Percentiles rank a stretch among this genome's conserved stretches.
These are phyloP conservation scores for Jatropha multifida DNA, from an alignment of 441 rosid genomes.

Conservation along the genomic window DNA sequence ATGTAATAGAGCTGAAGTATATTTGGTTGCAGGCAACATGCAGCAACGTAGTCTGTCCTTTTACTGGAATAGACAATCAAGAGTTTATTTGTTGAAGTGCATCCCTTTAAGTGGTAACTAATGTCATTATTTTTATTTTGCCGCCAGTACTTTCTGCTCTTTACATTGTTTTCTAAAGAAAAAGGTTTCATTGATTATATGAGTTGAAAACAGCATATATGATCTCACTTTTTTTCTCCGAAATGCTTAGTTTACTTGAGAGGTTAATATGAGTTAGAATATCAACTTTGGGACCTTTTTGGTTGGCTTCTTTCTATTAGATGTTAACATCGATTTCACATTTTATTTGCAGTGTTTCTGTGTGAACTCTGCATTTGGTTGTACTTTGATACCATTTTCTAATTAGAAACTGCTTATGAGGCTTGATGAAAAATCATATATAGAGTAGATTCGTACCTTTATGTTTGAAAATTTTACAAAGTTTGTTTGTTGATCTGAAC, in stretches of 20 bases:
- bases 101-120: slow-evolving; percentile 10
- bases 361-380: not conserved
- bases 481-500: not conserved
- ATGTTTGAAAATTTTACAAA: not conserved
- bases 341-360: not conserved
- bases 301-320: not conserved
- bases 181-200: slow-evolving; percentile 9
- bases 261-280: not conserved
- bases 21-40: slow-evolving; percentile 6
- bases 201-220: slow-evolving; percentile 6
- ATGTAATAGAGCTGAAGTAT: slow-evolving; percentile 17
- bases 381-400: not conserved
- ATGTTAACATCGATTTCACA: not conserved
- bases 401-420: not conserved
- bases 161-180: slow-evolving; percentile 6
- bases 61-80: not conserved
- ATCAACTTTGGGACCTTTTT: not conserved
- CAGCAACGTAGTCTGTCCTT: not conserved
- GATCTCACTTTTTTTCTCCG: not conserved
- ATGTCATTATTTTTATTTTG: slow-evolving; percentile 5
- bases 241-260: not conserved
- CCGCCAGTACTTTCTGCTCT: slow-evolving; percentile 6
- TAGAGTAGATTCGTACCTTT: not conserved
- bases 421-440: not conserved
- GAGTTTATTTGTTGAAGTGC: slow-evolving; percentile 13